Evolutionary conservation across 169 alveolate species (phyloP), one percentile per base, ranked within the genome.

Genomic region (Plasmodium coatneyi): DNA sequence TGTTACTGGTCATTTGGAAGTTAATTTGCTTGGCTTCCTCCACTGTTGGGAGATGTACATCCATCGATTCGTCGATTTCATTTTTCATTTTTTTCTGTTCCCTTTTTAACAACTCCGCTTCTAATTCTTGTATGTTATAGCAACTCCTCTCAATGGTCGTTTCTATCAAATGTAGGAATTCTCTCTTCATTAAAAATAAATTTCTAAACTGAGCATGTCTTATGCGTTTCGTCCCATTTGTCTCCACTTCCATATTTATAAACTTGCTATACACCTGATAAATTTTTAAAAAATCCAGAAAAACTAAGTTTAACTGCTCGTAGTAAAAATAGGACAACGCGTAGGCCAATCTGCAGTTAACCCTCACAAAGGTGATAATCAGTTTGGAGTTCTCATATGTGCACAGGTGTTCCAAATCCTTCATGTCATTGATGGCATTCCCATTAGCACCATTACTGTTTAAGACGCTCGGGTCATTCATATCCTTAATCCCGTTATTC

Each of bases 261-360:
- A 92, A 90, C 78, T 95, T 79, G 82, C 97, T 95, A 82, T 97
- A 97, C 70, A 94, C 82, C 36, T 96, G 93, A 91, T 97, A 98
- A 32, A 97, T 95, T 83, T 95, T 92, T 34, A 96, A 80, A 66
- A 89, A 89, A 25, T 89, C 94, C 5, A 89, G 32, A 34, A 89
- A 89, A 34, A 89, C 94, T 80, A 89, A 89, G 43, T 54, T 43
- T 80, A 89, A 19, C 49, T 89, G 94, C 54, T 89, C 94, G 49
- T 89, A 89, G 49, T 89, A 89, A 41, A 89, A 89, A 34, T 89
- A 89, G 1, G 94, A 89, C 60, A 89, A 32, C 5, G 94, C 94
- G 80, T 89, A 89, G n/a, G 94, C 94, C 84, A 89, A 89, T 60
- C 94, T 79, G 28, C 94, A 89, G 43, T 89, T 89, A 3, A 89